Evolutionary conservation across 2,329 filamentous ascomycete genomes (phyloP), one percentile per base, ranked within the genome.

Genomic region (Calonectria hawksworthii): DNA sequence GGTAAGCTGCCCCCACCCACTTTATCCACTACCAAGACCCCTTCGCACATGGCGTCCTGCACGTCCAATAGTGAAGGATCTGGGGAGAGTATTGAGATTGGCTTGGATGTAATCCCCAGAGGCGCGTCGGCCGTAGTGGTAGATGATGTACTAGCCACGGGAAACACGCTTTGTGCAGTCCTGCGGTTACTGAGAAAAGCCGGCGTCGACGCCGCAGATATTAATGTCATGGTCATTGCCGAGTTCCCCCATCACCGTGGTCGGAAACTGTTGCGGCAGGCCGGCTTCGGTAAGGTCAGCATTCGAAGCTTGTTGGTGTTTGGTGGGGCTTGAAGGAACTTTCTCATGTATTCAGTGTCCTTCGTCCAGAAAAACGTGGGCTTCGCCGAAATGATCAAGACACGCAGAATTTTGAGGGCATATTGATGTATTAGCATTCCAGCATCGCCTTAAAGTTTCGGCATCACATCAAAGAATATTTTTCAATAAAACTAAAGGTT

Each of bases 1-100:
- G 89, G 89, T 32, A 93, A 93, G 82, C 88, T 93, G 0, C 91
- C 92, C 0, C 89, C 89, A 10, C 91, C 91, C 0, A 89, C 84
- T 0, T 13, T 91, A 41, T 90, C 88, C 9, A 86, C 88, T 30
- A 13, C 10, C 51, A 93, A 89, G 80, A 36, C 79, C 1, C 36
- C 81, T 0, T 93, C 91, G 3, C 84, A 92, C 80, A 89, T 93
- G 51, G 92, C 90, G 0, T 88, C 88, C 71, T 82, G 80, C n/a
- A 69, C 68, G 64, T 76, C 81, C 1, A 72, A 77, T 1, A 63
- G 78, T 18, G 63, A 70, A 7, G 75, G 74, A 65, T 82, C 83
- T 23, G n/a, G 13, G 70, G 84, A 85, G 47, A 80, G 74, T 38
- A 86, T 93, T 9, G 90, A 91, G 83, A 90, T 93, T 80, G 84